These are phyloP conservation scores for Acanthamoeba lenticulata DNA, from an alignment of 208 protist species.

Conservation along the genomic window DNA sequence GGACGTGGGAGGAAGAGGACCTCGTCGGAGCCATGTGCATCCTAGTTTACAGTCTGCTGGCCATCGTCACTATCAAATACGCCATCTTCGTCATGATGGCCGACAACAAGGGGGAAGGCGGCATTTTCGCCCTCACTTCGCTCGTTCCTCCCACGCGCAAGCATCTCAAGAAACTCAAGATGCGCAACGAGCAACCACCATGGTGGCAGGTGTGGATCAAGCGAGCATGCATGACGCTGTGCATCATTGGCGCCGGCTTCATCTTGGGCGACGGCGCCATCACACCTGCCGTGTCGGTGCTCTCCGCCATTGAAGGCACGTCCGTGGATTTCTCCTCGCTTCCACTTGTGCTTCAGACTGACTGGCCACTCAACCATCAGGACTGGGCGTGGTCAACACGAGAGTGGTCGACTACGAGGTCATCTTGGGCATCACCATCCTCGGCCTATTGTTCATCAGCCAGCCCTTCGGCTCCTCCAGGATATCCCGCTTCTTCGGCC, in stretches of 20 bases:
- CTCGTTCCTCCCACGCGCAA: background rate
- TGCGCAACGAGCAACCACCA: background rate
- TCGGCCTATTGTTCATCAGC: background rate
- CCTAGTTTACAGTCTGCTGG: background rate
- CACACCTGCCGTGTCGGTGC: background rate
- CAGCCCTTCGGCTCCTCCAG: background rate
- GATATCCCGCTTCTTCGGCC: background rate
- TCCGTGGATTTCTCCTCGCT: background rate
- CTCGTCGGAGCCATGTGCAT: background rate
- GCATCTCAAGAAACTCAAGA: background rate
- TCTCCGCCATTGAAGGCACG: conserved; percentile 23
- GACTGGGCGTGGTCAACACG: background rate
- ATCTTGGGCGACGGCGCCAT: conserved; percentile 29
- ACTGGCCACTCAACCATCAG: background rate
- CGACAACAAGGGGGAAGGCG: conserved; percentile 4
- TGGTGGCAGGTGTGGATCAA: conserved; percentile 8
- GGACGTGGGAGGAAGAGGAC: conserved; percentile 12
- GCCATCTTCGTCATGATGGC: background rate
- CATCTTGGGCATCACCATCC: background rate
- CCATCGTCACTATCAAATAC: conserved; percentile 12
- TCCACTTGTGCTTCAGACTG: too few relatives aligned
- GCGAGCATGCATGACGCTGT: background rate
- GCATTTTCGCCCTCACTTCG: conserved; percentile 38
- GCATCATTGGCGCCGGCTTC: background rate
- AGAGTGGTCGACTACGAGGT: background rate